A percentile compares a stretch with the other conserved stretches of the same genome.
Conservation (phyloP, 768 basidiomycete genomes). For the Boletellus sp. region DNA sequence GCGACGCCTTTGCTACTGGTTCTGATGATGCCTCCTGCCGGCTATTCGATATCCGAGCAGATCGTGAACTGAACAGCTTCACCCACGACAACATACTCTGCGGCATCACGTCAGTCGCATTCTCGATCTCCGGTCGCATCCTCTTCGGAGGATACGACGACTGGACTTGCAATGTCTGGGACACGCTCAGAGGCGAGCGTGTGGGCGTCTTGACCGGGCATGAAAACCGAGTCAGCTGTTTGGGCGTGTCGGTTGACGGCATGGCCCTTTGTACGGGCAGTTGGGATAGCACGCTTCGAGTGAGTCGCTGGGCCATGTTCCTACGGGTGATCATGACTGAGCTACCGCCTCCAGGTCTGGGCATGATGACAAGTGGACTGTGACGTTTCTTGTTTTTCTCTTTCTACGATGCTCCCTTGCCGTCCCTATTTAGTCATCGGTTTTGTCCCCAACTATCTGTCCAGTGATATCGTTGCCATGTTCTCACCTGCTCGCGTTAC, state of each 20-base stretch:
- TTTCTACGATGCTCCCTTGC: slow-evolving; percentile 21
- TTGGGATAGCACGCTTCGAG: slow-evolving; percentile 97
- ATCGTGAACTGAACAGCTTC: slow-evolving; percentile 94
- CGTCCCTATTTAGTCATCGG: slow-evolving; percentile 19
- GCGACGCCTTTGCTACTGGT: slow-evolving; percentile 97
- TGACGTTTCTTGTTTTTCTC: slow-evolving; percentile 22
- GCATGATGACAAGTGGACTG: slow-evolving; percentile 50
- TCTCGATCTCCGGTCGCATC: slow-evolving; percentile 96
- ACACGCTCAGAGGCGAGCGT: slow-evolving; percentile 96
- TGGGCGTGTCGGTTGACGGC: slow-evolving; percentile 93
- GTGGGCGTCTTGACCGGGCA: slow-evolving; percentile 97
- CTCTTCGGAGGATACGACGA: slow-evolving; percentile 99
- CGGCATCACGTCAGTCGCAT: slow-evolving; percentile 98
- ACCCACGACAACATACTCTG: slow-evolving; percentile 99
- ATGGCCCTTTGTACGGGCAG: slow-evolving; percentile 98
- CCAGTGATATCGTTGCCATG: slow-evolving; percentile 50
- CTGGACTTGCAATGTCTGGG: slow-evolving; percentile 99
- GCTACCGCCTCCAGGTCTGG: slow-evolving; percentile 60
- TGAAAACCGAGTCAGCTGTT: slow-evolving; percentile 95
- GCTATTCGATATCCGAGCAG: slow-evolving; percentile 95
- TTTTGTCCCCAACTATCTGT: slow-evolving; percentile 32
- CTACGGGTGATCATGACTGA: slow-evolving; percentile 6
- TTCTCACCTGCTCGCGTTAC: slow-evolving; percentile 49
- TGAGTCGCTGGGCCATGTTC: slow-evolving; percentile 36
- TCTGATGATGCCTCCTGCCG: slow-evolving; percentile 99